Percentiles rank a stretch among this genome's conserved stretches.
Conservation (phyloP, 2,329 filamentous ascomycete genomes). For the Monosporascus cannonballus region DNA sequence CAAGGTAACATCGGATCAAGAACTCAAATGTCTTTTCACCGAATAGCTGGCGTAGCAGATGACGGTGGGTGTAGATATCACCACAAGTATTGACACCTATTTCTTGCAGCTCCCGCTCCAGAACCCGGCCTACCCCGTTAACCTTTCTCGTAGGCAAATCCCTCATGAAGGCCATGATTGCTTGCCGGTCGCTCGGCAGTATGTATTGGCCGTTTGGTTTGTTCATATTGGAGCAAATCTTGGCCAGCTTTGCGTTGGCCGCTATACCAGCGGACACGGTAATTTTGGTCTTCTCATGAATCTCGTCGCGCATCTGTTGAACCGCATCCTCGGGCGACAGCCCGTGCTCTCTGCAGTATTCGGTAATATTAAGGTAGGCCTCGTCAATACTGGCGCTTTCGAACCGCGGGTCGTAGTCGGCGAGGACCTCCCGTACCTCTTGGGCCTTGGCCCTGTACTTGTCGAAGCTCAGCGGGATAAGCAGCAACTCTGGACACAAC, state of each 20-base stretch:
- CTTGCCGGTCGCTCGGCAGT: slow-evolving; percentile 62
- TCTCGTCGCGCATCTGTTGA: slow-evolving; percentile 68
- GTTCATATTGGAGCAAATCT: slow-evolving; percentile 92
- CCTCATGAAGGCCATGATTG: slow-evolving; percentile 82
- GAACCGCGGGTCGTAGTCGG: slow-evolving; percentile 83
- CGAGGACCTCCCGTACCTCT: slow-evolving; percentile 76
- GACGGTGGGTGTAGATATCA: slow-evolving; percentile 73
- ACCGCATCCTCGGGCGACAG: slow-evolving; percentile 69
- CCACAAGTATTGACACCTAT: slow-evolving; percentile 85
- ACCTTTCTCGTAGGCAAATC: slow-evolving; percentile 82
- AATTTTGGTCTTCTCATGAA: slow-evolving; percentile 70
- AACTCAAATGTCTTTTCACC: slow-evolving; percentile 90
- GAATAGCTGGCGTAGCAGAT: slow-evolving; percentile 70
- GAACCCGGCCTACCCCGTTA: slow-evolving; percentile 89
- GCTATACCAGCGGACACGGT: slow-evolving; percentile 94
- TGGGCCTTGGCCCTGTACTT: slow-evolving; percentile 89
- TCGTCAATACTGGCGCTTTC: slow-evolving; percentile 95
- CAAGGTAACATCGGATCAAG: slow-evolving; percentile 75
- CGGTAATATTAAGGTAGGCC: slow-evolving; percentile 90
- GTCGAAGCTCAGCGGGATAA: slow-evolving; percentile 77
- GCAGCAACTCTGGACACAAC: slow-evolving; percentile 78
- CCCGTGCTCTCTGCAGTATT: slow-evolving; percentile 67
- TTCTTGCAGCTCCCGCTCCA: slow-evolving; percentile 84
- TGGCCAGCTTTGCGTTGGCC: slow-evolving; percentile 86
- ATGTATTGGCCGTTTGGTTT: slow-evolving; percentile 92